Conservation (phyloP, 2,329 filamentous ascomycete species). For the Pseudocercospora musae region DNA sequence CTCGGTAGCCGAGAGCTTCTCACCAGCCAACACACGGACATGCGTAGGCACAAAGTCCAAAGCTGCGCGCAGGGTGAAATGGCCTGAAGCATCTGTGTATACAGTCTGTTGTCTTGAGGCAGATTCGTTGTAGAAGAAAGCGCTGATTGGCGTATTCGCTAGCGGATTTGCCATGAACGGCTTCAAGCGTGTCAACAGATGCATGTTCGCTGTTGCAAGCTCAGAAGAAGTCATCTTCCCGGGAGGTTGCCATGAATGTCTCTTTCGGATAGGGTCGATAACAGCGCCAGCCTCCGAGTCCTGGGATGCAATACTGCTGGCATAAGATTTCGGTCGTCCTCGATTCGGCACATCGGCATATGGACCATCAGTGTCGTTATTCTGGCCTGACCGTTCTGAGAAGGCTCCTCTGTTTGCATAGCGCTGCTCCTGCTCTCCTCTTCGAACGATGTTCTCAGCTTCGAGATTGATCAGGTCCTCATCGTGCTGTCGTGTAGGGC, state of each 20-base stretch:
- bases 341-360: constrained; percentile 34
- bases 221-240: constrained; percentile 72
- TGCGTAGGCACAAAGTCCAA: constrained; percentile 89
- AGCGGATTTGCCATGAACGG: constrained; percentile 88
- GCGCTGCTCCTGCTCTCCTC: constrained; percentile 64
- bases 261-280: constrained; percentile 44
- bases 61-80: constrained; percentile 76
- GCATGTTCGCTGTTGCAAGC: constrained; percentile 73
- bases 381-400: constrained; percentile 61
- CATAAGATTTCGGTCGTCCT: constrained; percentile 16
- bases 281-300: constrained; percentile 19
- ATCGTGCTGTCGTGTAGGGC: constrained; percentile 47
- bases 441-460: constrained; percentile 71
- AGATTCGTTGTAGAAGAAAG: constrained; percentile 91
- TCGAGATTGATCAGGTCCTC: constrained; percentile 69
- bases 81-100: constrained; percentile 80
- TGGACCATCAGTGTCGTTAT: constrained; percentile 41
- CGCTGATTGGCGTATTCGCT: constrained; percentile 72
- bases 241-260: constrained; percentile 49
- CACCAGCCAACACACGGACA: constrained; percentile 80
- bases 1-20: constrained; percentile 77
- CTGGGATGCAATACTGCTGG: constrained; percentile 26
- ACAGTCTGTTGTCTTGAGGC: constrained; percentile 81
- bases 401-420: constrained; percentile 67
- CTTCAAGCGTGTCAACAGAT: constrained; percentile 80